Evolutionary conservation across 208 protist species (phyloP).

Genomic region (Leishmania mexicana): DNA sequence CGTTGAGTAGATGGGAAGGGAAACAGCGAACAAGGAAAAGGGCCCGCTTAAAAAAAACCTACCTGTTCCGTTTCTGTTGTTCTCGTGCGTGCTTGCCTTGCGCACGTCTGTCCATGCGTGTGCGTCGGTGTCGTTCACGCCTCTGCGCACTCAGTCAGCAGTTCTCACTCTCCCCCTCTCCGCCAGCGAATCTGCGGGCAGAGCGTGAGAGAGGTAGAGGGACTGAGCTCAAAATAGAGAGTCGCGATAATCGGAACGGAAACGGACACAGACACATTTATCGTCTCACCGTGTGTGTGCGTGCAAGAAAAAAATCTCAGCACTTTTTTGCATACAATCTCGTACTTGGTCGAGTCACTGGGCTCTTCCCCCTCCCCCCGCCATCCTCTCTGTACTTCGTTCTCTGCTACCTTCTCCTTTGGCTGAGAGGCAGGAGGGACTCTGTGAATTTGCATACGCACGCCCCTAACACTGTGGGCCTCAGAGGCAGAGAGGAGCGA

Average conservation of each 20-base stretch:
- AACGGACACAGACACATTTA: neutral
- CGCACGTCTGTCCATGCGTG: neutral
- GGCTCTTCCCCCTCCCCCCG: neutral
- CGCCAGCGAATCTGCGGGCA: neutral
- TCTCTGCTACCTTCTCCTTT: neutral
- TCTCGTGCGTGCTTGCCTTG: neutral
- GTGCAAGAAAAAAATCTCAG: neutral
- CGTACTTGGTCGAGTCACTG: neutral
- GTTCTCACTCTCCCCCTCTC: neutral
- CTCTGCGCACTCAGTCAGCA: neutral
- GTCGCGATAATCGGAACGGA: neutral
- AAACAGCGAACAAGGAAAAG: neutral
- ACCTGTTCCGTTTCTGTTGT: slow-evolving; percentile 2
- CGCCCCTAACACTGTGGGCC: neutral
- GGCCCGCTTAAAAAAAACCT: neutral
- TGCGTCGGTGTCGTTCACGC: too few species aligned
- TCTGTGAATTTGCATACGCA: neutral
- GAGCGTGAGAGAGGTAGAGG: neutral
- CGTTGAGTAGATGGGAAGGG: neutral
- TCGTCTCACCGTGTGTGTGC: neutral
- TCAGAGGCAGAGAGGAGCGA: neutral
- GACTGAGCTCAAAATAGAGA: neutral
- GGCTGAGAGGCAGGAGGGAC: neutral
- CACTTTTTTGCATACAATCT: neutral
- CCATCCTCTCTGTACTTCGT: neutral